phyloP scores from a whole-genome alignment of 306 rosid genomes.

The Quercus glauca region DNA sequence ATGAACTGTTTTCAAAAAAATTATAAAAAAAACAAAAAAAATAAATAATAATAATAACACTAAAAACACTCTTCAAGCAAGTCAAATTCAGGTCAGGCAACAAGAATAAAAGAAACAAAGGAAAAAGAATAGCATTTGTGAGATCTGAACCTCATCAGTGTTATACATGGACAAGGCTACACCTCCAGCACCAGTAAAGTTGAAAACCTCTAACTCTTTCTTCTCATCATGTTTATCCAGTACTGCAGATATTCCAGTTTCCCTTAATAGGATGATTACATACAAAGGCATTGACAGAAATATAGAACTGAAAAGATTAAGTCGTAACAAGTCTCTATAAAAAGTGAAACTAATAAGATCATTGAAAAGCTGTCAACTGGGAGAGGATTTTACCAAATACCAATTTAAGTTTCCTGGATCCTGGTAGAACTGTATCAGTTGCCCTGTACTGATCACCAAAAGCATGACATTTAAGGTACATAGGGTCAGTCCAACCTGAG shows the following conservation, averaged over 20 bases:
- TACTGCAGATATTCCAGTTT: slow-evolving; percentile 36
- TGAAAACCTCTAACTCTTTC: slow-evolving; percentile 39
- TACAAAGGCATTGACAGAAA: not conserved
- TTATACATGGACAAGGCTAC: slow-evolving; percentile 52
- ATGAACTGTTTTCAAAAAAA: slow-evolving; percentile 50
- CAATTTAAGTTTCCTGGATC: slow-evolving; percentile 50
- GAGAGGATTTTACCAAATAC: slow-evolving; percentile 37
- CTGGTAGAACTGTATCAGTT: slow-evolving; percentile 56
- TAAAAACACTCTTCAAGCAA: not conserved
- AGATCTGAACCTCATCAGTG: slow-evolving; percentile 61
- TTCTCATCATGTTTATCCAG: slow-evolving; percentile 71
- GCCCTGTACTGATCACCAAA: slow-evolving; percentile 61
- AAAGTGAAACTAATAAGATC: not conserved
- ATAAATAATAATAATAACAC: too few species aligned
- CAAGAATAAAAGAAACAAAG: not conserved
- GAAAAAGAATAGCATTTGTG: slow-evolving; percentile 7
- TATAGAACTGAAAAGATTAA: not conserved
- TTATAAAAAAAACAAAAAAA: rapidly evolving
- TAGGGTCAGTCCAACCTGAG: slow-evolving; percentile 88
- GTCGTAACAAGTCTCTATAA: not conserved
- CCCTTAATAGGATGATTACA: slow-evolving; percentile 4
- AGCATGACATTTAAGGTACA: slow-evolving; percentile 61
- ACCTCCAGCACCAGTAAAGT: slow-evolving; percentile 55
- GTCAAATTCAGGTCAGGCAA: slow-evolving; percentile 18
- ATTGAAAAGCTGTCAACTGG: not conserved